phyloP scores from a whole-genome alignment of 2,329 filamentous ascomycete species.

The Endoconidiophora polonica region DNA sequence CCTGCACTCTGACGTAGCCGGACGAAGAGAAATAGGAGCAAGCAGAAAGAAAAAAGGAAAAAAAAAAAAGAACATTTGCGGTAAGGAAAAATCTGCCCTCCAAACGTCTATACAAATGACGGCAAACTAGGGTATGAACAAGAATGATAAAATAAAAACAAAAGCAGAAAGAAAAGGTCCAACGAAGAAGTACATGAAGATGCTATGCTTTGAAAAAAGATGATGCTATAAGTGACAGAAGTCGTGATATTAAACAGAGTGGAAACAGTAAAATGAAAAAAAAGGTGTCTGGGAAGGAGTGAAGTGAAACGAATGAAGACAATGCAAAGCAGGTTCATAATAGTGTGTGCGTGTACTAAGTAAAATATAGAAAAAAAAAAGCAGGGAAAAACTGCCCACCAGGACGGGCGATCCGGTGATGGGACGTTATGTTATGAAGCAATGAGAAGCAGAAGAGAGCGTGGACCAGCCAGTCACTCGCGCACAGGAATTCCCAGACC shows the following conservation, averaged over 20 bases:
- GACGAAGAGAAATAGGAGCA: background rate
- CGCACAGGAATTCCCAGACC: too few species aligned
- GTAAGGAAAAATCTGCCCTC: background rate
- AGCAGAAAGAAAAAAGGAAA: background rate
- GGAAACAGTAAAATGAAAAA: background rate
- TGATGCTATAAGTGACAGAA: slow-evolving; percentile 3
- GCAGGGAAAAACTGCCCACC: too few species aligned
- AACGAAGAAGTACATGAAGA: background rate
- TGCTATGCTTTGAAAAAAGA: background rate
- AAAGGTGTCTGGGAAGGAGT: background rate
- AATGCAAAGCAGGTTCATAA: too few species aligned
- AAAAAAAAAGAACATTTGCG: background rate
- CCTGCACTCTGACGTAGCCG: background rate
- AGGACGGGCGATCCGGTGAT: too few species aligned
- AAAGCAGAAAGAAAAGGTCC: background rate
- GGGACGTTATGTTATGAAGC: too few species aligned
- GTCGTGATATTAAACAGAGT: slow-evolving; percentile 4
- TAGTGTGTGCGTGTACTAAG: too few species aligned
- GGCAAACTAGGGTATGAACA: slow-evolving; percentile 6
- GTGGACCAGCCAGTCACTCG: too few species aligned
- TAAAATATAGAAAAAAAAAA: too few species aligned
- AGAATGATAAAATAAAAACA: too few species aligned
- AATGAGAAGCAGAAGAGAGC: too few species aligned
- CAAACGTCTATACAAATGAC: background rate
- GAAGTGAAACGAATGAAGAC: background rate